Evolutionary conservation across 495 filamentous ascomycete species (phyloP).

Genomic region (Lepraria neglecta): DNA sequence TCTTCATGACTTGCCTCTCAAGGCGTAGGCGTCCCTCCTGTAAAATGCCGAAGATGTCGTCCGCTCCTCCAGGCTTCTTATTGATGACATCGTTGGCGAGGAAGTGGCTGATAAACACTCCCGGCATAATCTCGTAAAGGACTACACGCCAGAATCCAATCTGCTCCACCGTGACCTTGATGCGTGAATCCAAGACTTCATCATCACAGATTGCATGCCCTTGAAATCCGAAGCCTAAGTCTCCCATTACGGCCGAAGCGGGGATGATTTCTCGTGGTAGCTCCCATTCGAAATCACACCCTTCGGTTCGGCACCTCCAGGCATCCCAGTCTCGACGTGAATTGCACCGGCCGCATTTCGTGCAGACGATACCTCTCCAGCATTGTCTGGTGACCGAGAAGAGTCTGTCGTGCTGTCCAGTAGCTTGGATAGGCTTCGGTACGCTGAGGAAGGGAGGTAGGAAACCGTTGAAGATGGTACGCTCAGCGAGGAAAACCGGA

Average conservation of each 20-base stretch:
- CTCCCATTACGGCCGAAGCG: constrained; percentile 33
- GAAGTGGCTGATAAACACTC: constrained; percentile 50
- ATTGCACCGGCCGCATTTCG: constrained; percentile 58
- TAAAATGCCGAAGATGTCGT: constrained; percentile 57
- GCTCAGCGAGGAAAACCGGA: constrained; percentile 49
- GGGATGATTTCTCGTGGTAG: constrained; percentile 37
- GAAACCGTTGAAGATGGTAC: constrained; percentile 35
- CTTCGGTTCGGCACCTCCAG: constrained; percentile 54
- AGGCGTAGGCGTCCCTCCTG: constrained; percentile 55
- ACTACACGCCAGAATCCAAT: constrained; percentile 10
- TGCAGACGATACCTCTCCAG: constrained; percentile 68
- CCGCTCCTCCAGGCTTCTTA: constrained; percentile 45
- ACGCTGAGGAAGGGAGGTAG: constrained; percentile 35
- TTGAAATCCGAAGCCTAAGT: constrained; percentile 27
- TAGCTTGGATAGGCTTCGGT: constrained; percentile 38
- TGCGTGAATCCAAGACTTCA: background rate
- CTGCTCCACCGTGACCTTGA: background rate
- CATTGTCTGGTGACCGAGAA: constrained; percentile 33
- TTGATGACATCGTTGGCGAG: constrained; percentile 49
- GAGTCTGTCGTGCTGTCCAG: constrained; percentile 30
- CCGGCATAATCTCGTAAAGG: constrained; percentile 12
- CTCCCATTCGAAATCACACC: constrained; percentile 43
- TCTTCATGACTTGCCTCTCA: constrained; percentile 45
- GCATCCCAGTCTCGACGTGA: constrained; percentile 55
- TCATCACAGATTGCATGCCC: constrained; percentile 25